These are phyloP conservation scores for Chaetomidium leptoderma DNA, from an alignment of 495 filamentous ascomycete species.

Conservation along the genomic window DNA sequence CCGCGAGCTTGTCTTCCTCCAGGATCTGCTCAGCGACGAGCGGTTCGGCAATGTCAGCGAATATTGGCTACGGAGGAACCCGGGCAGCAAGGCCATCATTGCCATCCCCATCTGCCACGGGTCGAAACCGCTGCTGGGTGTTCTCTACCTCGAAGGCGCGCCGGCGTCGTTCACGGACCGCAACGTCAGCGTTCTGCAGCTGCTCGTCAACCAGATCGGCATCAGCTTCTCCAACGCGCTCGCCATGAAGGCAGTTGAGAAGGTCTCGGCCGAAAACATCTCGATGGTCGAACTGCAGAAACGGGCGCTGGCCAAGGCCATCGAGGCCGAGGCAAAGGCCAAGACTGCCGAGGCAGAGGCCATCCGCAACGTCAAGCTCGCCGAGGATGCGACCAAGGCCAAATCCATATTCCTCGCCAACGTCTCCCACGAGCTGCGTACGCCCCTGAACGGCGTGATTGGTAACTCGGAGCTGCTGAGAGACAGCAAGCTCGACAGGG, in stretches of 20 bases:
- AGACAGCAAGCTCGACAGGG: constrained; percentile 67
- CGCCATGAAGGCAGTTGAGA: constrained; percentile 74
- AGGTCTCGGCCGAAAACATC: constrained; percentile 73
- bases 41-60: constrained; percentile 79
- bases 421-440: constrained; percentile 81
- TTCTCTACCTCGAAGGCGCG: constrained; percentile 80
- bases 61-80: constrained; percentile 62
- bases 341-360: constrained; percentile 78
- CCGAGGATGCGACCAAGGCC: constrained; percentile 85
- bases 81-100: constrained; percentile 71
- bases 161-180: constrained; percentile 83
- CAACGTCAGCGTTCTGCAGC: constrained; percentile 76
- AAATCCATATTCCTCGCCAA: constrained; percentile 93
- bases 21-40: constrained; percentile 78
- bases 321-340: constrained; percentile 76
- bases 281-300: constrained; percentile 88
- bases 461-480: constrained; percentile 84
- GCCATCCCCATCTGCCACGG: constrained; percentile 81
- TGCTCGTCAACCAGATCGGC: constrained; percentile 84
- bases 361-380: constrained; percentile 79
- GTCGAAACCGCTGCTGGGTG: constrained; percentile 67
- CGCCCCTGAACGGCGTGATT: constrained; percentile 85
- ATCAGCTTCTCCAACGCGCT: constrained; percentile 86
- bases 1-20: constrained; percentile 75
- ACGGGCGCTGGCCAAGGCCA: constrained; percentile 70